Conservation (phyloP, 805 yeast species). For the Suhomyces canberraensis region DNA sequence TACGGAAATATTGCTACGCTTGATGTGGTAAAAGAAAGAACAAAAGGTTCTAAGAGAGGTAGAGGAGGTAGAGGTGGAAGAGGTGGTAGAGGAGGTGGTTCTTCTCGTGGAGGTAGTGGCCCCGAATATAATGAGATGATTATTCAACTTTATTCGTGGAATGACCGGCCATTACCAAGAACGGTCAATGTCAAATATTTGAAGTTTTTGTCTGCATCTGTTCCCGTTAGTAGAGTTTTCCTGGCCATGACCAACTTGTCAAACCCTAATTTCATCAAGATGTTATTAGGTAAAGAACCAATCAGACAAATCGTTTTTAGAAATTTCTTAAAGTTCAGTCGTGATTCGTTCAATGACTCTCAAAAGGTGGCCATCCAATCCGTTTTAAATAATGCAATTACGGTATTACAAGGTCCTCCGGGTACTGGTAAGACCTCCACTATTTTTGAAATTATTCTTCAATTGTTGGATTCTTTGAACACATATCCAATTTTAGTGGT, state of each 20-base stretch:
- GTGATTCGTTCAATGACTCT: conserved; percentile 52
- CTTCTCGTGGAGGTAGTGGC: conserved; percentile 8
- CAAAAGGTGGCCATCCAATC: conserved; percentile 57
- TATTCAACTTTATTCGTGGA: conserved; percentile 58
- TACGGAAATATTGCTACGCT: conserved; percentile 52
- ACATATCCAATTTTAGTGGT: conserved; percentile 66
- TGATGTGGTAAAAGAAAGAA: conserved; percentile 15
- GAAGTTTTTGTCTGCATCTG: conserved; percentile 56
- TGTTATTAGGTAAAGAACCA: conserved; percentile 54
- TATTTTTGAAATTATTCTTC: conserved; percentile 45
- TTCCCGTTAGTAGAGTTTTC: conserved; percentile 60
- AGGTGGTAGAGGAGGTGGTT: conserved; percentile 3
- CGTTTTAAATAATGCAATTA: conserved; percentile 48
- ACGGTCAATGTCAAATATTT: conserved; percentile 35
- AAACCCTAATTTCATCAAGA: conserved; percentile 49
- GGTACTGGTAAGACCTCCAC: conserved; percentile 45
- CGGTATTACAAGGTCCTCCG: conserved; percentile 46
- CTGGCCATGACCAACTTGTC: conserved; percentile 62
- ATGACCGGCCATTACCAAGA: conserved; percentile 46
- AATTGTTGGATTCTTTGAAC: conserved; percentile 51
- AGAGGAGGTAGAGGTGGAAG: conserved; percentile 7
- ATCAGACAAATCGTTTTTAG: conserved; percentile 55
- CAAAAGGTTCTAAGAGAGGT: conserved; percentile 4
- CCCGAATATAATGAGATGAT: conserved; percentile 36
- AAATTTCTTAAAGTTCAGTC: conserved; percentile 49